Conservation (phyloP, 1,284 basidiomycete species). For the Golubevia sp. region DNA sequence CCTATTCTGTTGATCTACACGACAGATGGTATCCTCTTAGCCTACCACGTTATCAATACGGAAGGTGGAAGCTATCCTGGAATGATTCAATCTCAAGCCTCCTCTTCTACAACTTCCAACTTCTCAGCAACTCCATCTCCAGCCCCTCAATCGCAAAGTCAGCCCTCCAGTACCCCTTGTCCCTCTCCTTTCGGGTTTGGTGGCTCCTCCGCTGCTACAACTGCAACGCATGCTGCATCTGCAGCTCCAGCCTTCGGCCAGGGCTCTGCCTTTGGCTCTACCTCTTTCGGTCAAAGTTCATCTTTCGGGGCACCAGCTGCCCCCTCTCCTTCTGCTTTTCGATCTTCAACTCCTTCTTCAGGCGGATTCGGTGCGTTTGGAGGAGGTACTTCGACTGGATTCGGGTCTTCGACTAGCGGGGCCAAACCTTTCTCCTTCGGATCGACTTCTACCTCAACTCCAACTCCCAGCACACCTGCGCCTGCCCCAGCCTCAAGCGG, state of each 20-base stretch:
- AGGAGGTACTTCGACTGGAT: neutral
- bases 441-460: neutral
- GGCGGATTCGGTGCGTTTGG: neutral
- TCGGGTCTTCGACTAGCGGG: neutral
- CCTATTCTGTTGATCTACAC: constrained; percentile 65
- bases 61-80: constrained; percentile 62
- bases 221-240: constrained; percentile 3
- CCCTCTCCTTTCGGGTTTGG: neutral
- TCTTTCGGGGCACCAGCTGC: no score
- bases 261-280: constrained; percentile 23
- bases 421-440: neutral
- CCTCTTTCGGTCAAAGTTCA: constrained; percentile 5
- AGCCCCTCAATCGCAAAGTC: constrained; percentile 3
- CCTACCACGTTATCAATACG: constrained; percentile 64
- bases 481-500: neutral
- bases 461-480: neutral
- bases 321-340: neutral
- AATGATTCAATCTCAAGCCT: constrained; percentile 51
- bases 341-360: neutral
- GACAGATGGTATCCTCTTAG: constrained; percentile 65
- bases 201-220: neutral
- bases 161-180: constrained; percentile 1
- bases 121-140: constrained; percentile 10
- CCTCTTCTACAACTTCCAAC: neutral
- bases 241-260: constrained; percentile 28